Evolutionary conservation across 2,329 filamentous ascomycete genomes (phyloP), one percentile per base, ranked within the genome.

Genomic region (Dactylonectria macrodidyma): DNA sequence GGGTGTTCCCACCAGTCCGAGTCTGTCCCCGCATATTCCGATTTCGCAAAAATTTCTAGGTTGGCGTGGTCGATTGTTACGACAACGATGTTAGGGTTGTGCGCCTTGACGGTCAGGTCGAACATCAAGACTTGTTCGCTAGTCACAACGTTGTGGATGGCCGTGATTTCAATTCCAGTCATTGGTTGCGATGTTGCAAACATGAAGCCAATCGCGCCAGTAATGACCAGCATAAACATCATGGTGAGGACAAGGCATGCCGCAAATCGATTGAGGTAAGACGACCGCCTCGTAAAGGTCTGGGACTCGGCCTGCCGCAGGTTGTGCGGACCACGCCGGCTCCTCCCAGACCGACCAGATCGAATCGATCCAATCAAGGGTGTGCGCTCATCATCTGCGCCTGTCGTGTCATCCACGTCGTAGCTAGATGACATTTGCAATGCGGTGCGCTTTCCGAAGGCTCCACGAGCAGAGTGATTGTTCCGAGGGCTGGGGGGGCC

Each of bases 101-200:
- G 87, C 0, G 95, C 96, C 73, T 90, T 90, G 67, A 99, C 94
- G 22, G 93, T 90, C 56, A 99, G 84, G 80, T 99, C 95, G 76
- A 98, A 89, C 90, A 99, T 97, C 48, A 99, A 88, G 79, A 98
- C 95, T 79, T 97, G 94, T 80, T 97, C 94, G 75, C 94, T 97
- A 2, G 95, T 95, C 56, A 98, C 88, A 26, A 99, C 94, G 73
- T 97, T 97, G 75, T 92, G 90, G 72, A 99, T 94, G 70, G 92
- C 91, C 62, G 92, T 85, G 51, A 98, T 89, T 71, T 92, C 86
- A 66, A 98, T 93, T 71, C 93, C 90, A 30, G 90, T 88, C 55
- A 99, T 88, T 7, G 95, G 93, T 77, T 97, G 95, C 34, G 95
- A 97, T 22, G 95, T 95, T 52, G 95, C 93, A 81, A 98, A 92